These are phyloP conservation scores for Neopestalotiopsis sp. DNA, from an alignment of 2,329 filamentous ascomycete genomes.

Conservation along the genomic window DNA sequence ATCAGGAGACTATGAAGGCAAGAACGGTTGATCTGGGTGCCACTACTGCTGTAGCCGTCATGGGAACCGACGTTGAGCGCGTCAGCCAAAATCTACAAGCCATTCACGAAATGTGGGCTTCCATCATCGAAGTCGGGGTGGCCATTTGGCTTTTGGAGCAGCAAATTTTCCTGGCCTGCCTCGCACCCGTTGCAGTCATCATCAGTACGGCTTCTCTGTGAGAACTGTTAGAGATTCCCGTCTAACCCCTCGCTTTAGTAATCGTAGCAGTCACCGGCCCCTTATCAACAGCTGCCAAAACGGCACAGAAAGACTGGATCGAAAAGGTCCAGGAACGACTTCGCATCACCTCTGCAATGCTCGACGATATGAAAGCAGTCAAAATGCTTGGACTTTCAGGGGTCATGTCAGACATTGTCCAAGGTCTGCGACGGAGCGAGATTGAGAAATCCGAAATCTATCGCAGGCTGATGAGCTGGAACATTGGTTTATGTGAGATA, in stretches of 20 bases:
- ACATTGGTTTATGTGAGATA: conserved; percentile 26
- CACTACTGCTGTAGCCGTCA: conserved; percentile 36
- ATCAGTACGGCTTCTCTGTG: not conserved
- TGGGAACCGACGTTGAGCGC: conserved; percentile 40
- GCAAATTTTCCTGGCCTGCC: conserved; percentile 31
- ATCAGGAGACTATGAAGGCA: conserved; percentile 27
- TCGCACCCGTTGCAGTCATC: conserved; percentile 13
- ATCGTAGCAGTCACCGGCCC: conserved; percentile 26
- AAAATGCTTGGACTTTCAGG: conserved; percentile 46
- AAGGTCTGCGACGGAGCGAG: conserved; percentile 33
- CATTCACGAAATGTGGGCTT: conserved; percentile 36
- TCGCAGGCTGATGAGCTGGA: conserved; percentile 29
- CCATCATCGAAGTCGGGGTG: conserved; percentile 31
- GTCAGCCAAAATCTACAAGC: conserved; percentile 27
- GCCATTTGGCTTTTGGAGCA: conserved; percentile 35
- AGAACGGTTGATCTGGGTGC: conserved; percentile 29
- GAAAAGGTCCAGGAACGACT: conserved; percentile 48
- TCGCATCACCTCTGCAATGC: conserved; percentile 43
- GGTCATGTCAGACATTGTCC: conserved; percentile 30
- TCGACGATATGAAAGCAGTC: conserved; percentile 50
- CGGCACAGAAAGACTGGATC: conserved; percentile 43
- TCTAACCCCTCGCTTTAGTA: conserved; percentile 19
- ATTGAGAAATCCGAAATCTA: conserved; percentile 34
- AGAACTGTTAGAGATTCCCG: not conserved
- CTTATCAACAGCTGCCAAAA: conserved; percentile 22